These are phyloP conservation scores for Trichosporon coremiiforme DNA, from an alignment of 1,284 basidiomycete species.

Conservation along the genomic window DNA sequence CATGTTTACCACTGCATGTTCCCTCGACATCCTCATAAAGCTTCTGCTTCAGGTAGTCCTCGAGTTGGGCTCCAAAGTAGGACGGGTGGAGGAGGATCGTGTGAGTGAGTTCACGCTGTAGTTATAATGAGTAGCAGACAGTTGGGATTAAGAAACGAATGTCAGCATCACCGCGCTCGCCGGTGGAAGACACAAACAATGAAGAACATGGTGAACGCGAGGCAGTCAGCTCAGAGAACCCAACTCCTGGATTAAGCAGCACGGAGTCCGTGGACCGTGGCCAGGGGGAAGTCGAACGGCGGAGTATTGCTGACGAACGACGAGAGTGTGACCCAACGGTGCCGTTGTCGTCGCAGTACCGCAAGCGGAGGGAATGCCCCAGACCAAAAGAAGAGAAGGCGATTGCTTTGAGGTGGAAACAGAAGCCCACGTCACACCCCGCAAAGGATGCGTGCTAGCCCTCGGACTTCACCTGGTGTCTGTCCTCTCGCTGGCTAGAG, in stretches of 20 bases:
- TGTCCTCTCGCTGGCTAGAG: slow-evolving; percentile 17
- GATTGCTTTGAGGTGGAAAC: slow-evolving; percentile 15
- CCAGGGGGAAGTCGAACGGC: background rate
- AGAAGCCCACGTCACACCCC: slow-evolving; percentile 17
- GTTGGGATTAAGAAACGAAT: slow-evolving; percentile 14
- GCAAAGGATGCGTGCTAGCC: slow-evolving; percentile 17
- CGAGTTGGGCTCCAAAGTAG: slow-evolving; percentile 95
- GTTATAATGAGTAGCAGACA: slow-evolving; percentile 21
- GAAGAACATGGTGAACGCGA: slow-evolving; percentile 49
- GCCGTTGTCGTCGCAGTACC: background rate
- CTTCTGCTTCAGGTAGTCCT: slow-evolving; percentile 88
- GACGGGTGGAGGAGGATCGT: slow-evolving; percentile 96
- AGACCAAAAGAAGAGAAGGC: slow-evolving; percentile 11
- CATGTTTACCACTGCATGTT: slow-evolving; percentile 91
- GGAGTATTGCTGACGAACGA: slow-evolving; percentile 11
- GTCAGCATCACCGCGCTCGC: slow-evolving; percentile 35
- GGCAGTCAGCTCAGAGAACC: background rate
- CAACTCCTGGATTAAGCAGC: slow-evolving; percentile 7
- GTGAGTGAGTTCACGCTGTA: slow-evolving; percentile 89
- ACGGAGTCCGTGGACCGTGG: no score
- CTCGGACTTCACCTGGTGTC: slow-evolving; percentile 20
- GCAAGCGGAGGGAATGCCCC: background rate
- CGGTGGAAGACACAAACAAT: slow-evolving; percentile 47
- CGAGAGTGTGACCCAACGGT: background rate
- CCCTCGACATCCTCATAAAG: slow-evolving; percentile 96